These are phyloP conservation scores for Chloranthus sessilifolius DNA, from an alignment of 164 flowering plant genomes.

Conservation along the genomic window DNA sequence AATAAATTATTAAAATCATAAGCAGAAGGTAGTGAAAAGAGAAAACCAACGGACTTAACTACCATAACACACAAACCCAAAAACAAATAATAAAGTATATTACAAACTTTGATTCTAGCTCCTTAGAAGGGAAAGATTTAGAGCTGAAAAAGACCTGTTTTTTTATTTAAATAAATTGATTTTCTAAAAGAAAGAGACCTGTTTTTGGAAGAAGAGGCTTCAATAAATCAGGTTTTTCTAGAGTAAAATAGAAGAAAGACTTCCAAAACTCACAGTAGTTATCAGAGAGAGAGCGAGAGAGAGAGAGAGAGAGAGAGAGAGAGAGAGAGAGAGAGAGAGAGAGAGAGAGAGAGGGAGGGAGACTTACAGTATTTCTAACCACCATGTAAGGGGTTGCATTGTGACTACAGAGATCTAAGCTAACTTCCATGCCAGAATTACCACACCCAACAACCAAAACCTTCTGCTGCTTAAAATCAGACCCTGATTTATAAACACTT, in stretches of 20 bases:
- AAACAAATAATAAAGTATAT: too few species aligned
- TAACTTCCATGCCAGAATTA: slow-evolving; percentile 98
- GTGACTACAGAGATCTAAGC: slow-evolving; percentile 78
- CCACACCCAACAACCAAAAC: slow-evolving; percentile 94
- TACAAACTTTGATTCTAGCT: too few species aligned
- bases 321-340: background rate
- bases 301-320: background rate
- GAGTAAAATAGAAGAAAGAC: too few species aligned
- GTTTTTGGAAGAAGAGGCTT: too few species aligned
- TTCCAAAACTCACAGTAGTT: background rate
- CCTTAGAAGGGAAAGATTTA: too few species aligned
- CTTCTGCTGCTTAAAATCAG: slow-evolving; percentile 44
- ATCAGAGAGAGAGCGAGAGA: background rate
- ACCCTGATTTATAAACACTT: slow-evolving; percentile 67
- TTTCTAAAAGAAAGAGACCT: too few species aligned
- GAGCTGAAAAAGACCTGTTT: too few species aligned
- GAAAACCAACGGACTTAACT: too few species aligned
- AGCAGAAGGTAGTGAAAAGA: too few species aligned
- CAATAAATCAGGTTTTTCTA: too few species aligned
- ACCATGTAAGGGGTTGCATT: slow-evolving; percentile 90
- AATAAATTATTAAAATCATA: background rate
- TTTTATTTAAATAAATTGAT: too few species aligned
- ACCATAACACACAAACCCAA: too few species aligned
- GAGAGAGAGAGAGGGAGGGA: background rate
- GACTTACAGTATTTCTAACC: slow-evolving; percentile 79